Percentiles rank a stretch among this genome's conserved stretches.
Conservation (phyloP, 495 filamentous ascomycete genomes). For the Gamarada debralockiae region DNA sequence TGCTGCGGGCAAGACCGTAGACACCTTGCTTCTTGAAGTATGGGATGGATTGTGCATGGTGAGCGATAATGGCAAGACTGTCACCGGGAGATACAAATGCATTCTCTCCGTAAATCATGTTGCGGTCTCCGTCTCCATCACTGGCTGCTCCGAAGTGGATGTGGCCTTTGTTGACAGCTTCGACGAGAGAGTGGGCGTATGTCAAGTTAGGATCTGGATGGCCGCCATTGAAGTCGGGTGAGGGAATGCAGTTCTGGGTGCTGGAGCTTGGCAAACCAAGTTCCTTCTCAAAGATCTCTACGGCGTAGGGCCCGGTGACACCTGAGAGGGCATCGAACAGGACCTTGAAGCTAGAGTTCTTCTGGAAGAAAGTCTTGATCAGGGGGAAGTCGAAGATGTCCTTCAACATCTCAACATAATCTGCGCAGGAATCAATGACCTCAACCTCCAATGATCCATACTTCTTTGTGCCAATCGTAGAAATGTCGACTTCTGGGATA, state of each 20-base stretch:
- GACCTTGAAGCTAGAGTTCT: slow-evolving; percentile 89
- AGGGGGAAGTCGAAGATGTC: slow-evolving; percentile 96
- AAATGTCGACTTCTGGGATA: slow-evolving; percentile 81
- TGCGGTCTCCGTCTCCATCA: slow-evolving; percentile 96
- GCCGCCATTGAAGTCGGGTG: slow-evolving; percentile 91
- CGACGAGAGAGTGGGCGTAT: slow-evolving; percentile 94
- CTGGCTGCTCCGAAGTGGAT: slow-evolving; percentile 96
- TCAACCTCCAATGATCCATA: slow-evolving; percentile 90
- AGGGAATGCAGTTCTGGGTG: slow-evolving; percentile 90
- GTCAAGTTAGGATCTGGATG: slow-evolving; percentile 98
- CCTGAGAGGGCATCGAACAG: slow-evolving; percentile 93
- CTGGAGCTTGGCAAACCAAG: slow-evolving; percentile 72
- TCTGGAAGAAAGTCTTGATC: slow-evolving; percentile 86
- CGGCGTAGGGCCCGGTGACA: slow-evolving; percentile 92
- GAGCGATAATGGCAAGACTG: slow-evolving; percentile 94
- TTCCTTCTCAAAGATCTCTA: slow-evolving; percentile 91
- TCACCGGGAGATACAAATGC: slow-evolving; percentile 96
- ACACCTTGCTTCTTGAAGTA: slow-evolving; percentile 98
- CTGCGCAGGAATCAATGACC: slow-evolving; percentile 84
- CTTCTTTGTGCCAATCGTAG: slow-evolving; percentile 73
- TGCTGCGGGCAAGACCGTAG: slow-evolving; percentile 89
- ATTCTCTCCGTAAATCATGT: slow-evolving; percentile 99
- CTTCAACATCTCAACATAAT: slow-evolving; percentile 94
- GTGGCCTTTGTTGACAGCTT: slow-evolving; percentile 82
- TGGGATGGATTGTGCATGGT: slow-evolving; percentile 90